Evolutionary conservation across 2,329 filamentous ascomycete species (phyloP), one percentile per base, ranked within the genome.

Genomic region (Fusarium abutilonis): DNA sequence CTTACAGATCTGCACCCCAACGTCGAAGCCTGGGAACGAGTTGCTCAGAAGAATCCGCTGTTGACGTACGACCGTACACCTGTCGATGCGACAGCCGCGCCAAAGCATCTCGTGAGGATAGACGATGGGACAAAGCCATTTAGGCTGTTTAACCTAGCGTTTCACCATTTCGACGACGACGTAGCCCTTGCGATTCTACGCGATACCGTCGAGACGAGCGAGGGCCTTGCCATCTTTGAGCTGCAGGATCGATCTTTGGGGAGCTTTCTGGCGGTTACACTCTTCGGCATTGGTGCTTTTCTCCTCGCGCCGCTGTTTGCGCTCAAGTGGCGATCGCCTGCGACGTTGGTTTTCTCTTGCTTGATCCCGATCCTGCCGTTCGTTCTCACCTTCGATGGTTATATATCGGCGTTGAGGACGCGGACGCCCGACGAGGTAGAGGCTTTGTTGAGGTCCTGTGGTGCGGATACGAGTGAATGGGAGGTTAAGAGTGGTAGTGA

Each of bases 121-220:
- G 69, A 64, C 6, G 71, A 74, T 10, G 77, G 76, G 4, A 78
- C 77, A 44, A 82, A 80, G 69, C 82, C 90, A 19, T 89, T 92
- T 71, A 80, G 90, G 5, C 76, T 92, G 45, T 93, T 90, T 74
- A 90, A 89, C 71, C 79, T 92, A 3, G 85, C 89, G 1, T 93
- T 93, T 70, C 90, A 93, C 74, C 90, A 93, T 76, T 93, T 93
- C 66, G 83, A 87, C 60, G 87, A 92, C 68, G 75, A 76, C 4
- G 74, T 87, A 15, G 90, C 88, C 1, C 76, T 73, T 23, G 79
- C 80, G 9, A 88, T 92, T 28, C 72, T 93, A 29, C 79, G 79
- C 48, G 86, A 89, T 71, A 89, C 88, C 0, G 74, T 91, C 34
- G 79, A 85, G 66, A 90, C 84, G 0, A 83, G 85, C 48, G 83